Evolutionary conservation across 2,329 filamentous ascomycete genomes (phyloP).

Genomic region (Sporothrix globosa): DNA sequence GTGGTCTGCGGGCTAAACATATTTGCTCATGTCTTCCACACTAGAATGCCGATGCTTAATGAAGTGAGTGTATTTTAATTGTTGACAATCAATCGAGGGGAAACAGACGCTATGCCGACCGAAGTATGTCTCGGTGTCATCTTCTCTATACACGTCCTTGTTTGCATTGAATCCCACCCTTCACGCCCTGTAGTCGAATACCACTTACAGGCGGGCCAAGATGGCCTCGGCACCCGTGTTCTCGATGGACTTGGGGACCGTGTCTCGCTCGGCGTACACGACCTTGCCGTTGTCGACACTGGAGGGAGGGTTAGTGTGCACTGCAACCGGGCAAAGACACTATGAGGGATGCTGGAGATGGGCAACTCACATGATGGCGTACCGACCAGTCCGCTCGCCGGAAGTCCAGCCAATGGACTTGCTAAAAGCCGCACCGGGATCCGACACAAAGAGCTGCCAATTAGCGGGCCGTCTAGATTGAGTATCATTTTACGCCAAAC

Average conservation of each 20-base stretch:
- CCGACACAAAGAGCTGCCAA: conserved; percentile 8
- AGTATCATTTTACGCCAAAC: no score
- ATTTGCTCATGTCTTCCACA: no score
- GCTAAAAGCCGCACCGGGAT: conserved; percentile 6
- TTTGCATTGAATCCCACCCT: neutral
- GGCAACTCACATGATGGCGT: conserved; percentile 16
- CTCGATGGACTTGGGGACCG: conserved; percentile 12
- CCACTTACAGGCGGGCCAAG: conserved; percentile 3
- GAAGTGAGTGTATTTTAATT: no score
- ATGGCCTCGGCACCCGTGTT: conserved; percentile 13
- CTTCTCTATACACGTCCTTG: neutral
- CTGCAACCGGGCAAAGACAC: neutral
- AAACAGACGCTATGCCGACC: no score
- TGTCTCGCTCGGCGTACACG: conserved; percentile 18
- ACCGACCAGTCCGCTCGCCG: neutral
- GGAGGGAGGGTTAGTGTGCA: neutral
- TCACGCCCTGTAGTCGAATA: no score
- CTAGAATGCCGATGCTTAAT: no score
- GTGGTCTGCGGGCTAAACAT: no score
- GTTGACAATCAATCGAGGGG: no score
- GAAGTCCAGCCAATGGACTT: conserved; percentile 13
- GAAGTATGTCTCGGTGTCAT: no score
- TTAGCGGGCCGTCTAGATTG: no score
- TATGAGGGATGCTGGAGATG: no score
- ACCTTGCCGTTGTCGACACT: conserved; percentile 23